Evolutionary conservation across 2,329 filamentous ascomycete species (phyloP).

Genomic region (Paraphaeosphaeria sporulosa): DNA sequence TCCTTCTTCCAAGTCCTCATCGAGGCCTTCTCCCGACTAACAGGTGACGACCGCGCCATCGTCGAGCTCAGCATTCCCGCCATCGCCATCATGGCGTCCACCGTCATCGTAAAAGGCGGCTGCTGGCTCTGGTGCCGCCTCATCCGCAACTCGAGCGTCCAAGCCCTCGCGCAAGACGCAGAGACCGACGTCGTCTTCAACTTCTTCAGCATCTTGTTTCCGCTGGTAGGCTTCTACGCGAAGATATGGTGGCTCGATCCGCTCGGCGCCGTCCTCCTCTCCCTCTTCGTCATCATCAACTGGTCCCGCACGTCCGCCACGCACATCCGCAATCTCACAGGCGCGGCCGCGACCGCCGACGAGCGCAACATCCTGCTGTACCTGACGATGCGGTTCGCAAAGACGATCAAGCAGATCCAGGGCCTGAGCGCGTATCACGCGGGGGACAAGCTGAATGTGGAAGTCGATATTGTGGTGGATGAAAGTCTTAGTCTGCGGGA

Average conservation of each 20-base stretch:
- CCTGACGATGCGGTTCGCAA: conserved; percentile 91
- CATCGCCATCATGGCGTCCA: conserved; percentile 80
- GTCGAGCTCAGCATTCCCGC: conserved; percentile 77
- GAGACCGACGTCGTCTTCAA: conserved; percentile 88
- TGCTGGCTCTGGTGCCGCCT: conserved; percentile 90
- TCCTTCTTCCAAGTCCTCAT: conserved; percentile 81
- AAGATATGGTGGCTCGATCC: conserved; percentile 85
- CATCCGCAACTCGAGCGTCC: conserved; percentile 85
- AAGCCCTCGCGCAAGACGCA: conserved; percentile 75
- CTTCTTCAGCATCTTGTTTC: conserved; percentile 86
- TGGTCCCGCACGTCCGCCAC: conserved; percentile 77
- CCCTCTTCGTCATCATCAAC: conserved; percentile 78
- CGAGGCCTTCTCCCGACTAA: conserved; percentile 71
- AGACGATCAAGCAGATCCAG: conserved; percentile 84
- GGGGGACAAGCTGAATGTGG: conserved; percentile 83
- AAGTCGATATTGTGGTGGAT: conserved; percentile 84
- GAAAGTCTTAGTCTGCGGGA: conserved; percentile 78
- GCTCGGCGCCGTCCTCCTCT: conserved; percentile 79
- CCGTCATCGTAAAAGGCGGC: conserved; percentile 80
- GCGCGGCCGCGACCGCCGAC: conserved; percentile 79
- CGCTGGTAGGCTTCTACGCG: conserved; percentile 79
- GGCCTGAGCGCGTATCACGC: conserved; percentile 85
- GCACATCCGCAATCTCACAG: conserved; percentile 82
- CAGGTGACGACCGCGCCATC: conserved; percentile 67
- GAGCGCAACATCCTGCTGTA: conserved; percentile 88